These are phyloP conservation scores for Grosmannia penicillata DNA, from an alignment of 2,329 filamentous ascomycete species.

Conservation along the genomic window DNA sequence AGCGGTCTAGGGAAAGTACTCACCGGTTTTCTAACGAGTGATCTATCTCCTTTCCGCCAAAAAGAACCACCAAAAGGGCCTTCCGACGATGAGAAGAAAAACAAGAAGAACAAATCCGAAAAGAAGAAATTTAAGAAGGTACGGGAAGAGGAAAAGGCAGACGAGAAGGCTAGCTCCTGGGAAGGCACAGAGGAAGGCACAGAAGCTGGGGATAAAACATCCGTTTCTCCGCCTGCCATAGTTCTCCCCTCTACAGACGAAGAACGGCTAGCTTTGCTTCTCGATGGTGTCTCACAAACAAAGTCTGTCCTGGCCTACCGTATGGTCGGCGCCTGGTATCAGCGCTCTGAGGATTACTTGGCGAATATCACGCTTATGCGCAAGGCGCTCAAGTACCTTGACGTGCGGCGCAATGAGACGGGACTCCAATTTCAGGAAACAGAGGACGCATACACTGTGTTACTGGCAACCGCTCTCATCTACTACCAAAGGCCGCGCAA, in stretches of 20 bases:
- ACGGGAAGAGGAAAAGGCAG: conserved; percentile 43
- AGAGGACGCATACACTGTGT: conserved; percentile 58
- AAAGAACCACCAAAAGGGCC: conserved; percentile 1
- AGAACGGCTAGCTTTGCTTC: conserved; percentile 70
- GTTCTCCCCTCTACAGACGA: conserved; percentile 50
- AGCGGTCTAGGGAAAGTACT: conserved; percentile 71
- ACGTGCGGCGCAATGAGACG: conserved; percentile 46
- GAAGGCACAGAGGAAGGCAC: conserved; percentile 12
- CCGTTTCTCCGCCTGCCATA: conserved; percentile 13
- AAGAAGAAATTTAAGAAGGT: conserved; percentile 20
- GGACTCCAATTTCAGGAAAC: conserved; percentile 56
- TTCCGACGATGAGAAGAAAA: conserved; percentile 8
- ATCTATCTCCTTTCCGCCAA: conserved; percentile 65
- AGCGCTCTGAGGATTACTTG: conserved; percentile 74
- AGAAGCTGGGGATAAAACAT: neutral
- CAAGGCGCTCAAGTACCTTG: conserved; percentile 50
- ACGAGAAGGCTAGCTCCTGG: conserved; percentile 29
- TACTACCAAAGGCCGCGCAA: conserved; percentile 82
- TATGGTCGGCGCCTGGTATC: conserved; percentile 69
- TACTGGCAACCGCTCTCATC: conserved; percentile 75
- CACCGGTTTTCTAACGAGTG: conserved; percentile 67
- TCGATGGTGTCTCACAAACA: conserved; percentile 50
- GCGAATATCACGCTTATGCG: conserved; percentile 66
- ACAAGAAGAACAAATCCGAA: neutral
- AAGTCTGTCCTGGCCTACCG: conserved; percentile 72